Base-by-base conservation (phyloP, 1,284 basidiomycete genomes). In the Cryptococcus floricola region DNA sequence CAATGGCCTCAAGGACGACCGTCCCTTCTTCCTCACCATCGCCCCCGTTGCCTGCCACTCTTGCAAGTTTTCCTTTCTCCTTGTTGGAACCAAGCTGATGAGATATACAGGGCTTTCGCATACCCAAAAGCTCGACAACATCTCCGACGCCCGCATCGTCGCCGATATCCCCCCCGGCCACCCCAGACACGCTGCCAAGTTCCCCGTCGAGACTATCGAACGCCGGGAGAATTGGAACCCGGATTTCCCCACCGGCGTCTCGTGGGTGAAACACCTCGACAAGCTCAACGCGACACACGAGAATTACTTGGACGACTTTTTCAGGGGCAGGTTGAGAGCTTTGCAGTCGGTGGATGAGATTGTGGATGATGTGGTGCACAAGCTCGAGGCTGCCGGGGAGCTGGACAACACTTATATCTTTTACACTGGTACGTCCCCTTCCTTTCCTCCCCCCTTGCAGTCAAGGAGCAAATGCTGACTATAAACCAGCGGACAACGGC, bases 241-340 rank as follows among this genome's bases (percentile, higher is more conserved):
- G 10, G 61, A 65, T 49, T 28, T 50, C 25, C 56, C 67, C 1
- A 55, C 55, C 18, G 71, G 71, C 13, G 70, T 67, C 1, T 68
- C 65, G 1, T 74, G 70, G 70, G 66, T 74, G 2, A 57, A 60
- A 18, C 18, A 55, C 6, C 61, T 74, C 18, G 61, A 65, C 0
- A 59, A 67, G 52, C 58, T 71, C 12, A 73, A 75, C 46, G 23
- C 42, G 2, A 69, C 69, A 1, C 57, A 69, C n/a, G 61, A 66
- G 39, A 64, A 59, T 37, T 72, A 75, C 54, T 56, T 69, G n/a
- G 71, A 72, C 52, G 66, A 75, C n/a, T 73, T 67, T 46, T 69
- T 71, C 56, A 64, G 71, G 5, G 60, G 59, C 0, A 58, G 73
- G 1, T 50, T 75, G 38, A 59, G 68, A 4, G 27, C 67, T 0